phyloP scores from a whole-genome alignment of 202 grass and related monocot species.

The Panicum virgatum region DNA sequence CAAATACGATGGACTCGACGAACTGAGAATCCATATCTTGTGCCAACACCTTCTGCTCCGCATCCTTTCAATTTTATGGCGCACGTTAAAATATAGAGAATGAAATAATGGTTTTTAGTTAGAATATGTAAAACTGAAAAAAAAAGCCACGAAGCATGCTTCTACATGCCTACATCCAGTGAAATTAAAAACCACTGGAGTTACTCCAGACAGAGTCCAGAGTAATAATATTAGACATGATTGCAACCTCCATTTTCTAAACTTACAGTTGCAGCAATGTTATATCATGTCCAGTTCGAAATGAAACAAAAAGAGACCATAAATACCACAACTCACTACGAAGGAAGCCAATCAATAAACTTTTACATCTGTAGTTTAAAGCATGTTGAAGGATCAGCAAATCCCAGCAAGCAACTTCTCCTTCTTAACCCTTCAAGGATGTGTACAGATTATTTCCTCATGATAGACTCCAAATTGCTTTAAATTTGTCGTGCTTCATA shows the following conservation, averaged over 20 bases:
- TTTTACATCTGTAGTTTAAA: neutral
- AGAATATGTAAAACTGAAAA: neutral
- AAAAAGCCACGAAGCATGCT: neutral
- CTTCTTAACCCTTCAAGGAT: no score
- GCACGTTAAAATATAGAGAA: neutral
- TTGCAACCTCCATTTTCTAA: neutral
- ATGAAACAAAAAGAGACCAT: neutral
- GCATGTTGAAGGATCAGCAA: no score
- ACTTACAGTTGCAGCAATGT: neutral
- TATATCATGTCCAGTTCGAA: neutral
- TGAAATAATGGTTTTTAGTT: neutral
- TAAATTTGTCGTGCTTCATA: no score
- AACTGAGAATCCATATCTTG: constrained; percentile 6
- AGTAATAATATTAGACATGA: neutral
- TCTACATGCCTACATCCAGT: neutral
- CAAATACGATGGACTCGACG: constrained; percentile 7
- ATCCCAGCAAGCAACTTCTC: no score
- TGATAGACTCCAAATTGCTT: no score
- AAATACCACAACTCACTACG: neutral
- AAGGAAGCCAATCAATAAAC: neutral
- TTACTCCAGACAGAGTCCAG: neutral
- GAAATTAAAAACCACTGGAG: no score
- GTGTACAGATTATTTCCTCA: no score
- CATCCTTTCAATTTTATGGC: neutral
- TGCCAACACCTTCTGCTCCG: neutral